Conservation (phyloP, 495 filamentous ascomycete genomes). For the Arthonia radiata region DNA sequence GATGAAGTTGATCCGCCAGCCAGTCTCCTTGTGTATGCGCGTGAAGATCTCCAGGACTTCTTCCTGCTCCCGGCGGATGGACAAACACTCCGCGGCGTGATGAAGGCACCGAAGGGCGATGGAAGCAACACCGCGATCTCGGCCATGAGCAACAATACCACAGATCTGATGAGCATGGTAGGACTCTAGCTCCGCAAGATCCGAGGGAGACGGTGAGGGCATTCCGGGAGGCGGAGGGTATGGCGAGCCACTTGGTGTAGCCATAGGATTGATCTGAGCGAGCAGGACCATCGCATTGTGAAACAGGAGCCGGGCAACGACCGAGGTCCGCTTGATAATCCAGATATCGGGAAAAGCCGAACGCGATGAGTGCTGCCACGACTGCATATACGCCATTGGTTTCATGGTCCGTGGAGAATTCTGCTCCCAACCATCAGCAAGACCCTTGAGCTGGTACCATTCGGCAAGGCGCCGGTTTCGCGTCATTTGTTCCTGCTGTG, state of each 20-base stretch:
- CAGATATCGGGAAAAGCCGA: slow-evolving; percentile 76
- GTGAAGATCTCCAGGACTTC: slow-evolving; percentile 61
- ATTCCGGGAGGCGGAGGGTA: too few species aligned
- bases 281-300: slow-evolving; percentile 63
- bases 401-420: slow-evolving; percentile 65
- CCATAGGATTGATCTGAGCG: slow-evolving; percentile 48
- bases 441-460: slow-evolving; percentile 46
- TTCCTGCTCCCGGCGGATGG: slow-evolving; percentile 44
- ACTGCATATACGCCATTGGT: slow-evolving; percentile 50
- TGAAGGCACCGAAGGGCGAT: slow-evolving; percentile 56
- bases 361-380: slow-evolving; percentile 38
- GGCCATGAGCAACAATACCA: slow-evolving; percentile 64
- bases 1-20: slow-evolving; percentile 48
- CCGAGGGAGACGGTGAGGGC: too few species aligned
- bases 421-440: slow-evolving; percentile 63
- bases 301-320: slow-evolving; percentile 73
- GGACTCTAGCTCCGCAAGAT: slow-evolving; percentile 44
- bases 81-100: slow-evolving; percentile 53
- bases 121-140: slow-evolving; percentile 52
- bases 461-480: slow-evolving; percentile 41
- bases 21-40: slow-evolving; percentile 47
- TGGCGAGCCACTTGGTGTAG: too few species aligned
- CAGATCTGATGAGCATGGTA: slow-evolving; percentile 60
- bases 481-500: slow-evolving; percentile 33
- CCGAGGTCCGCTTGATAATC: slow-evolving; percentile 58